Evolutionary conservation across 2,329 filamentous ascomycete genomes (phyloP).

Genomic region (Coniochaeta prunicola): DNA sequence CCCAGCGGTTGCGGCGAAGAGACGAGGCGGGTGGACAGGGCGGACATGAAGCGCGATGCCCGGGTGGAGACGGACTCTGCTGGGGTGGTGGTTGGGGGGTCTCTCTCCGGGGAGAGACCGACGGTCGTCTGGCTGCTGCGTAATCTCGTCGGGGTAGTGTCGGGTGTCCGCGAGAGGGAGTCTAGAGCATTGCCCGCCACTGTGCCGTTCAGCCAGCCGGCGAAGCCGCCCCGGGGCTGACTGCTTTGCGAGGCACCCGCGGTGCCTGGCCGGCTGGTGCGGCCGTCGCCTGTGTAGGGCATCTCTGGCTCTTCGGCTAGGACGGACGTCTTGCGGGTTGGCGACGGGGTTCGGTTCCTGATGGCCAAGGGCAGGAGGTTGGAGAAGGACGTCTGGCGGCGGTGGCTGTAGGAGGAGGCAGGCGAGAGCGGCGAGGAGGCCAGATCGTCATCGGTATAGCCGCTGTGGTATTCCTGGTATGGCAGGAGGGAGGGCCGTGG

Average conservation of each 20-base stretch:
- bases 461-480: conserved; percentile 25
- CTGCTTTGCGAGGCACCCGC: conserved; percentile 17
- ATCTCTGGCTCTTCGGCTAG: conserved; percentile 23
- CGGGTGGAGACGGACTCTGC: conserved; percentile 22
- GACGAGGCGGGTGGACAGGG: conserved; percentile 31
- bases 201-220: conserved; percentile 24
- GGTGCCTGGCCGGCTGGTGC: background rate
- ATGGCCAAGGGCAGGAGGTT: conserved; percentile 23
- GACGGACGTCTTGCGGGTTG: conserved; percentile 14
- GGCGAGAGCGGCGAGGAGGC: conserved; percentile 7
- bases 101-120: too few species aligned
- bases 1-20: conserved; percentile 14
- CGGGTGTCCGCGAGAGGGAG: conserved; percentile 13
- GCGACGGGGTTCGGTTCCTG: conserved; percentile 20
- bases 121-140: conserved; percentile 18
- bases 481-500: conserved; percentile 16
- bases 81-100: conserved; percentile 21
- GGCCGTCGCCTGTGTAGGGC: conserved; percentile 33
- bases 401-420: conserved; percentile 14
- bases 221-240: conserved; percentile 17
- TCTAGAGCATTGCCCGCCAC: conserved; percentile 15
- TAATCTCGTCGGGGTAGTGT: conserved; percentile 22
- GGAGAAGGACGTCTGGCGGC: conserved; percentile 27
- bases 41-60: conserved; percentile 36
- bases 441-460: conserved; percentile 18